Conservation (phyloP, 176 grass and related monocot genomes). For the Musa itinerans region DNA sequence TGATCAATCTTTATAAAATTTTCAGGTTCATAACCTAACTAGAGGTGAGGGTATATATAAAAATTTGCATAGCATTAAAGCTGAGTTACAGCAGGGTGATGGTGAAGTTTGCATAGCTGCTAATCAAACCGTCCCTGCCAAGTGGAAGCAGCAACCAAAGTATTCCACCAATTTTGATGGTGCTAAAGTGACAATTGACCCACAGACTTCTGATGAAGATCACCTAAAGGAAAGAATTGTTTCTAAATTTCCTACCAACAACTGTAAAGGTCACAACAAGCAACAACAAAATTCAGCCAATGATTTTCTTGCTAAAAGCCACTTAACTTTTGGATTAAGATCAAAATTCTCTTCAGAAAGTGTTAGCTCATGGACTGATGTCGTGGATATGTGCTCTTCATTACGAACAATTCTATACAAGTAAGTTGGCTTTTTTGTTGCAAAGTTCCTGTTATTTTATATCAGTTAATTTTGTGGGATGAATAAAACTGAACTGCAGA, state of each 20-base stretch:
- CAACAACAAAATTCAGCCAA: slow-evolving; percentile 17
- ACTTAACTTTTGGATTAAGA: slow-evolving; percentile 8
- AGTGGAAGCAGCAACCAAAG: slow-evolving; percentile 1
- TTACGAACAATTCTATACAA: slow-evolving; percentile 61
- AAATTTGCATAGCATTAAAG: slow-evolving; percentile 1
- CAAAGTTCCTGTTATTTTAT: slow-evolving; percentile 1
- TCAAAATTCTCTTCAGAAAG: slow-evolving; percentile 31
- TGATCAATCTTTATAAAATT: background rate
- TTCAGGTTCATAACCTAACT: slow-evolving; percentile 11
- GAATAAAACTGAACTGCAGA: background rate
- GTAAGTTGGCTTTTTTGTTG: slow-evolving; percentile 35
- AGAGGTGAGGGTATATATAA: slow-evolving; percentile 7
- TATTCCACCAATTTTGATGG: background rate
- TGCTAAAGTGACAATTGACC: background rate
- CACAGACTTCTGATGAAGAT: background rate
- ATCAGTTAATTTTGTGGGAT: background rate
- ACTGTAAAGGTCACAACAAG: slow-evolving; percentile 2
- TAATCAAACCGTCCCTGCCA: background rate
- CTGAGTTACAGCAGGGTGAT: background rate
- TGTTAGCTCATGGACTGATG: slow-evolving; percentile 53
- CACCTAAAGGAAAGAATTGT: background rate
- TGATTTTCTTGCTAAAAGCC: background rate
- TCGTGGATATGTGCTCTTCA: slow-evolving; percentile 64
- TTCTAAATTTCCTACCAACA: background rate
- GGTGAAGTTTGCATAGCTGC: background rate